Evolutionary conservation across 2,329 filamentous ascomycete genomes (phyloP).

Genomic region (Alternaria sp.): DNA sequence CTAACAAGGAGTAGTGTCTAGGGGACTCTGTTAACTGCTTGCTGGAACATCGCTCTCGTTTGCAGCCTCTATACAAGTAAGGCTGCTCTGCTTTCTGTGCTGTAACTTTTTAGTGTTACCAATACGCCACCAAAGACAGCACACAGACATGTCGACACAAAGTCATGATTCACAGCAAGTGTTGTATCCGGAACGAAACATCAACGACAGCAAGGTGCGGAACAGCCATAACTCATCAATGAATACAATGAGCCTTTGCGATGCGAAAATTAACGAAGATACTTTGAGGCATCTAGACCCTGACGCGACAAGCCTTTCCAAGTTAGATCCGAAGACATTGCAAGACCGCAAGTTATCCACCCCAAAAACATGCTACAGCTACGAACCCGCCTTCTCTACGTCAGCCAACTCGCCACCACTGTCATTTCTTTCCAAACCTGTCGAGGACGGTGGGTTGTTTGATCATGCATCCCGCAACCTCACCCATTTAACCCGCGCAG

Average conservation of each 20-base stretch:
- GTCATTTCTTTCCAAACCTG: background rate
- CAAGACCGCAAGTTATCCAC: background rate
- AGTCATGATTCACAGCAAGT: background rate
- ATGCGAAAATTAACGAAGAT: background rate
- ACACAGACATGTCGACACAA: slow-evolving; percentile 3
- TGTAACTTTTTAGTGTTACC: background rate
- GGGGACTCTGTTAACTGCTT: background rate
- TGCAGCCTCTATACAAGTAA: background rate
- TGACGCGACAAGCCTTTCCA: background rate
- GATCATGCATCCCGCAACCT: background rate
- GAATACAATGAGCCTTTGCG: background rate
- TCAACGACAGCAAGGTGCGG: background rate
- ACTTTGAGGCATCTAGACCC: background rate
- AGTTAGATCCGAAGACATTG: background rate
- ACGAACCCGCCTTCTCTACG: background rate
- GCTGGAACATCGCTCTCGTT: slow-evolving; percentile 5
- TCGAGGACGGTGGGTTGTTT: background rate
- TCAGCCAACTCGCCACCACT: background rate
- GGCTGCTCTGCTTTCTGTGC: background rate
- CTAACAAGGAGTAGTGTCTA: slow-evolving; percentile 1
- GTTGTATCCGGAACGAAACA: background rate
- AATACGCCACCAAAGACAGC: background rate
- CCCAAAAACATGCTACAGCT: no score
- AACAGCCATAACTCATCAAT: background rate
- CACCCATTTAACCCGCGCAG: background rate